Conservation (phyloP, 2,329 filamentous ascomycete genomes). For the Fusarium dimerum region DNA sequence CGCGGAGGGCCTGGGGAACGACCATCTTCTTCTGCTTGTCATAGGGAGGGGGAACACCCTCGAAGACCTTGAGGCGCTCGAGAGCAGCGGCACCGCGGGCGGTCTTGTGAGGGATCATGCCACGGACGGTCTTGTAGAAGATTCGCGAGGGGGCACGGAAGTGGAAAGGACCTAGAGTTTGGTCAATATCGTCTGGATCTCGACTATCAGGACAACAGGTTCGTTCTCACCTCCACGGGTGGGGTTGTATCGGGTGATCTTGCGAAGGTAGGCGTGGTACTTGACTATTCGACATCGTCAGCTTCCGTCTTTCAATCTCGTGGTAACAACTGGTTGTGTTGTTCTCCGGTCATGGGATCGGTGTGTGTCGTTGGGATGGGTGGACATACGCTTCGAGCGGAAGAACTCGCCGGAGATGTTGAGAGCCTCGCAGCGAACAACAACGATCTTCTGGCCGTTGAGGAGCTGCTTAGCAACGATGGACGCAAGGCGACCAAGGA, state of each 20-base stretch:
- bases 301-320: constrained; percentile 29
- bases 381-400: constrained; percentile 96
- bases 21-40: constrained; percentile 99
- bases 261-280: constrained; percentile 99
- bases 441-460: constrained; percentile 98
- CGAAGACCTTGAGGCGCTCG: constrained; percentile 99
- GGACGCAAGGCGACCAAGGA: constrained; percentile 97
- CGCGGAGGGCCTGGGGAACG: constrained; percentile 95
- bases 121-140: constrained; percentile 99
- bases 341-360: constrained; percentile 22
- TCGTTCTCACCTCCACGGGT: constrained; percentile 84
- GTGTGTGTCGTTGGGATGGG: constrained; percentile 16
- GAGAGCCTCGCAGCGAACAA: constrained; percentile 97
- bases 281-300: constrained; percentile 75
- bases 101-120: constrained; percentile 99
- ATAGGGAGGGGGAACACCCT: constrained; percentile 98
- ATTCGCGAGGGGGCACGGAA: constrained; percentile 99
- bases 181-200: constrained; percentile 38
- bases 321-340: constrained; percentile 10
- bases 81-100: constrained; percentile 93
- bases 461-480: constrained; percentile 99
- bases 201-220: constrained; percentile 7
- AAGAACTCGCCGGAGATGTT: constrained; percentile 99
- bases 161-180: constrained; percentile 85
- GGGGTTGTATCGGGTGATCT: constrained; percentile 99